Evolutionary conservation across 805 yeast species (phyloP).

Genomic region (Lipomyces spencermartinsiae): DNA sequence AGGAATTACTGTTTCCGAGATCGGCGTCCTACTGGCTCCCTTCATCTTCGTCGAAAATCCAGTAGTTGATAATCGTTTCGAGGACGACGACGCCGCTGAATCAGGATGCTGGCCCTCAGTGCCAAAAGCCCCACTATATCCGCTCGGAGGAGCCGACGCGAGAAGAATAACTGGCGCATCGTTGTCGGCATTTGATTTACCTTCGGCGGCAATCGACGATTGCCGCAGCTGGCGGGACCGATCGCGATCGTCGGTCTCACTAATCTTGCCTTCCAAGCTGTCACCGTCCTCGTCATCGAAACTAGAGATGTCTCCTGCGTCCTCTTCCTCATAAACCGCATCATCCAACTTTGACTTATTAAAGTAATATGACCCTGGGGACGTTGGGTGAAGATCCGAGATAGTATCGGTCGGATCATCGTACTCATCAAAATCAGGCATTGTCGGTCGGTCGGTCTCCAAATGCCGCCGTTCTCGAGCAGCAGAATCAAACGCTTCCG

Average conservation of each 20-base stretch:
- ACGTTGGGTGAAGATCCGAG: neutral
- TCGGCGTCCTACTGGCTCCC: neutral
- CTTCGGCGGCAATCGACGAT: neutral
- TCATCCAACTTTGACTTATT: neutral
- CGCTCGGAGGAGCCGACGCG: constrained; percentile 8
- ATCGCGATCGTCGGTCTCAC: constrained; percentile 2
- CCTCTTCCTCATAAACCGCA: neutral
- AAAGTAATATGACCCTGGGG: neutral
- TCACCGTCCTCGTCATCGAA: neutral
- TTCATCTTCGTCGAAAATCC: constrained; percentile 1
- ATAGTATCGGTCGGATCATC: neutral
- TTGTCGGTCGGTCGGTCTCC: neutral
- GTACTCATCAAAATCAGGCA: neutral
- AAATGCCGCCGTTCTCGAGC: neutral
- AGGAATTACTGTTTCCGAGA: neutral
- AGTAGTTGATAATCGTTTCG: neutral
- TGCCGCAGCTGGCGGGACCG: neutral
- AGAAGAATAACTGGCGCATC: constrained; percentile 7
- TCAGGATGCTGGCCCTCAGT: neutral
- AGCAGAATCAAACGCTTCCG: neutral
- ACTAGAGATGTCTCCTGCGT: neutral
- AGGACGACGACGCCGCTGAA: neutral
- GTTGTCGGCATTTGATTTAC: neutral
- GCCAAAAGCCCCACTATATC: neutral
- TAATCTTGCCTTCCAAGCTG: neutral